Evolutionary conservation across 2,329 filamentous ascomycete species (phyloP), one percentile per base, ranked within the genome.

Genomic region (Dactylellina haptotyla): DNA sequence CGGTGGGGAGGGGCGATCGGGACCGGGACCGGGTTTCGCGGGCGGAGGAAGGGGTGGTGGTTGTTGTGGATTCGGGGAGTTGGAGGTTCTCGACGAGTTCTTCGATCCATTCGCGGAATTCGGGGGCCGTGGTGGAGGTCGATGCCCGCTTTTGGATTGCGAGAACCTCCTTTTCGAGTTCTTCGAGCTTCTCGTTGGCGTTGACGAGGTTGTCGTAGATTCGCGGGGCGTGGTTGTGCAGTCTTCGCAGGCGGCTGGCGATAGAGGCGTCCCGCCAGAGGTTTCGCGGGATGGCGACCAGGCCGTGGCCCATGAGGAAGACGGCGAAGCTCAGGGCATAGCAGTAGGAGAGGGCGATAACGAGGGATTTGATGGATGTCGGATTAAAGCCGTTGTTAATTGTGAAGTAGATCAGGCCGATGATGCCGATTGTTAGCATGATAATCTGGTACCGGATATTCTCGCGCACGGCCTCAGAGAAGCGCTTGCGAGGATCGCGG

Each of bases 291-390:
- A 99, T 90, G 0, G 93, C 90, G 30, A 99, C 95, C 25, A 99
- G 84, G 5, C 95, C 95, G 81, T 99, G 95, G 4, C 95, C 95
- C 94, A 99, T 98, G 41, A 99, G 85, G 79, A 97, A 98, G 75
- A 99, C 97, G 48, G 93, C 95, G 58, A 98, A 85, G 3, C 94
- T 85, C 77, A 99, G 83, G 78, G 93, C 93, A 90, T 93, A 98
- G 72, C 92, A 92, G 81, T 99, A 99, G 37, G 94, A 91, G 71
- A 98, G 84, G 12, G 95, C 94, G 91, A 99, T 97, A 75, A 96
- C 85, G 41, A 96, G 84, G 34, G 87, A 89, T 82, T 96, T 97
- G 77, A 98, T 85, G 0, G 89, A 90, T 1, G 84, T 84, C 70
- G 90, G 86, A 25, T 88, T 86, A 77, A 92, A 88, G 0, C 91